Evolutionary conservation across 495 filamentous ascomycete genomes (phyloP).

Genomic region (Xylaria longipes): DNA sequence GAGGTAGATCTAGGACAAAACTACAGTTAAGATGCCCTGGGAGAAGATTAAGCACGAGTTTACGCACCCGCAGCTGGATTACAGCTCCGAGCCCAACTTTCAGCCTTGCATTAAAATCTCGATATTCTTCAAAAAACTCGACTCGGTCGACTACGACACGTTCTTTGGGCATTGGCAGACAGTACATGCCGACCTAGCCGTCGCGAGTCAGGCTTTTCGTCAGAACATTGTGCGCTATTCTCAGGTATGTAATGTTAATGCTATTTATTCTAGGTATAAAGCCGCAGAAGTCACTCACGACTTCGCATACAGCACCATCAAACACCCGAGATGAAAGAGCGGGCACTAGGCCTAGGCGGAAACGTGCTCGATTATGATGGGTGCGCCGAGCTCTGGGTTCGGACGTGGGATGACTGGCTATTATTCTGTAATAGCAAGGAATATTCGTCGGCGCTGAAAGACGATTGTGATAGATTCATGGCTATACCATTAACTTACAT

Average conservation of each 20-base stretch:
- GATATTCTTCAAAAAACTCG: not conserved
- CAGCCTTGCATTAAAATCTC: not conserved
- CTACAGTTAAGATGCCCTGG: not conserved
- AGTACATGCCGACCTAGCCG: not conserved
- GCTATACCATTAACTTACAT: not conserved
- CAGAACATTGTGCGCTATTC: not conserved
- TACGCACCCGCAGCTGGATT: not conserved
- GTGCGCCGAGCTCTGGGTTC: not conserved
- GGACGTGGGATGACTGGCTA: not conserved
- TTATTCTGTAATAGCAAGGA: not conserved
- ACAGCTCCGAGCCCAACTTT: constrained; percentile 1
- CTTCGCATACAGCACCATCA: not conserved
- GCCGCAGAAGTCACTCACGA: not conserved
- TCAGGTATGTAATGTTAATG: not conserved
- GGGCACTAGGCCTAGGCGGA: not conserved
- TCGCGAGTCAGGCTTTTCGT: not conserved
- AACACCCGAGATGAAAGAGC: not conserved
- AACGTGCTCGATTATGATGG: not conserved
- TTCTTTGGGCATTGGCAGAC: not conserved
- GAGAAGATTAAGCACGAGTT: not conserved
- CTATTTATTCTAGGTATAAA: not conserved
- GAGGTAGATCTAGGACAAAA: not conserved
- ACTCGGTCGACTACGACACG: not conserved
- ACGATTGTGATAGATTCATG: not conserved
- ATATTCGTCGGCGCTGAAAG: not conserved